phyloP scores from a whole-genome alignment of 2,329 filamentous ascomycete species.

The Hypoxylon sp. region DNA sequence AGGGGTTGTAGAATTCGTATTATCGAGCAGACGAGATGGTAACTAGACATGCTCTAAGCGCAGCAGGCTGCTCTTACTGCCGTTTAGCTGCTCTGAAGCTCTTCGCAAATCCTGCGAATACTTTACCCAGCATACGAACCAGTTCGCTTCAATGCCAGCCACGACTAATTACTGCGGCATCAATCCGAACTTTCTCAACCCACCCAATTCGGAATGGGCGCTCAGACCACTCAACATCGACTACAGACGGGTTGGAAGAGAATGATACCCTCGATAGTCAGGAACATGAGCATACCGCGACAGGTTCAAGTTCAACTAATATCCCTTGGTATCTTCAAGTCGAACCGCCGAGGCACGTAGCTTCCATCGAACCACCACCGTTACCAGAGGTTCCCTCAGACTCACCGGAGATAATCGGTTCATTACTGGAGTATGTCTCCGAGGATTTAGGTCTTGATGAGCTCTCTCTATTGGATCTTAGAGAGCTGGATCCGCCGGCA shows the following conservation, averaged over 20 bases:
- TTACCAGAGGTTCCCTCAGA: conserved; percentile 73
- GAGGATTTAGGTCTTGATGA: conserved; percentile 90
- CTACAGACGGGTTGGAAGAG: conserved; percentile 13
- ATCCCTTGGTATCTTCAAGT: conserved; percentile 87
- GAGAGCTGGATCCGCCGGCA: conserved; percentile 85
- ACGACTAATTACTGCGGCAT: conserved; percentile 15
- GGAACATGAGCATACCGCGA: conserved; percentile 14
- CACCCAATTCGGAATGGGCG: conserved; percentile 26
- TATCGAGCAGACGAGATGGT: conserved; percentile 46
- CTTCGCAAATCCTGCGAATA: conserved; percentile 45
- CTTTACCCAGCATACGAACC: conserved; percentile 36
- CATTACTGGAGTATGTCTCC: conserved; percentile 83
- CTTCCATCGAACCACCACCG: conserved; percentile 62
- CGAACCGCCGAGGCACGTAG: conserved; percentile 69
- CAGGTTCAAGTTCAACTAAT: conserved; percentile 43
- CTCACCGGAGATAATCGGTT: conserved; percentile 78
- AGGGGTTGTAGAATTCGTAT: background rate
- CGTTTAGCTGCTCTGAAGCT: conserved; percentile 50
- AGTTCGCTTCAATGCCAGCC: conserved; percentile 28
- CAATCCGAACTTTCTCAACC: conserved; percentile 46
- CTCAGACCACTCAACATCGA: conserved; percentile 7
- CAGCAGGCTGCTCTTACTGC: conserved; percentile 53
- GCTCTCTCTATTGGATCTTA: conserved; percentile 84
- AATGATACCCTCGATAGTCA: conserved; percentile 20
- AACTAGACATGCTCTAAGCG: conserved; percentile 47